A percentile compares a stretch with the other conserved stretches of the same genome.
These are phyloP conservation scores for Stenogyne calaminthoides DNA, from an alignment of 305 asterid genomes.

Conservation along the genomic window DNA sequence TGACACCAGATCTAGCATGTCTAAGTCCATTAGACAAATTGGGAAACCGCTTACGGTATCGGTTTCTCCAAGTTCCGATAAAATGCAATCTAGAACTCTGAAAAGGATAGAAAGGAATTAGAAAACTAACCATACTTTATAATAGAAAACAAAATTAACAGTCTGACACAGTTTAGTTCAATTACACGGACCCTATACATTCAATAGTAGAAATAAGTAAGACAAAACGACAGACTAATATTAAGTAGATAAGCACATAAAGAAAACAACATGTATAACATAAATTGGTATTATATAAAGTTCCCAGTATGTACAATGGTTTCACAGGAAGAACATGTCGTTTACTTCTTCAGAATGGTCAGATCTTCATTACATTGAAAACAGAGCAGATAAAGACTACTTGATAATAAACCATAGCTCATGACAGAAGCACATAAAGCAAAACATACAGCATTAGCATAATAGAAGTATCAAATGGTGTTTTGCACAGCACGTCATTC, in stretches of 20 bases:
- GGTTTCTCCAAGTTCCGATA: slow-evolving; percentile 97
- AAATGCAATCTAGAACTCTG: slow-evolving; percentile 98
- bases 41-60: slow-evolving; percentile 83
- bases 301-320: background rate
- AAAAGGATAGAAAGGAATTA: slow-evolving; percentile 33
- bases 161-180: background rate
- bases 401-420: background rate
- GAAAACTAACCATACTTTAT: background rate
- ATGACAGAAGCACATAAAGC: background rate
- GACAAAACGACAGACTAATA: background rate
- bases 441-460: background rate
- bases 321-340: too few species aligned
- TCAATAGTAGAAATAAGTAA: slow-evolving; percentile 3
- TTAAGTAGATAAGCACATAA: background rate
- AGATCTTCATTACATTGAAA: background rate
- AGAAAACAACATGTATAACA: background rate
- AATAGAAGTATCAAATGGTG: background rate
- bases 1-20: slow-evolving; percentile 37
- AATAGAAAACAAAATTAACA: background rate
- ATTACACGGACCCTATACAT: background rate
- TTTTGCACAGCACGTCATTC: background rate
- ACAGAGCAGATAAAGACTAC: background rate
- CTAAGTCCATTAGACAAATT: slow-evolving; percentile 45
- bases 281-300: too few species aligned
- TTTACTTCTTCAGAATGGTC: too few species aligned